Evolutionary conservation across 1,284 basidiomycete species (phyloP), one percentile per base, ranked within the genome.

Genomic region (Cryptococcus wingfieldii): DNA sequence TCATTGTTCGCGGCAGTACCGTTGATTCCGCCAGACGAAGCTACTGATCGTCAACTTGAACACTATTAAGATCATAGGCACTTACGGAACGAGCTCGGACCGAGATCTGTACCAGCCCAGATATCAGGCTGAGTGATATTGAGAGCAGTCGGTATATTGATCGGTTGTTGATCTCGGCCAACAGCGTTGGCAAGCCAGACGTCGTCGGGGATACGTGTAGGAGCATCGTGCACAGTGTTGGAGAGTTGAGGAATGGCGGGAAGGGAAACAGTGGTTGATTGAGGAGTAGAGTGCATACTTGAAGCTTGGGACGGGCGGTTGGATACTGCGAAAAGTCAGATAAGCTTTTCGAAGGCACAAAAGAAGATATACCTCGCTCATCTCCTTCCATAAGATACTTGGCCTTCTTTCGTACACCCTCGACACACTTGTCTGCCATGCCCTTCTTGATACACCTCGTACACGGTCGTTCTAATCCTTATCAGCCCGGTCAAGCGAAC

Each of bases 381-480:
- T 90, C 88, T 48, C 93, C 90, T 73, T 95, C 90, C 61, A 93
- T 80, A 16, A 96, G 83, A 76, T 98, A 98, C 74, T 98, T 98
- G 25, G 95, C 95, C 78, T 97, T 97, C 80, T 98, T 98, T 64
- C 95, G 84, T 63, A 90, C 88, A 0, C 95, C 95, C 71, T 98
- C 95, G 39, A 87, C 87, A 72, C 95, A 98, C 58, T 86, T 87
- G 56, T 86, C 84, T 6, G 86, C 87, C 67, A 95, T 86, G 16
- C 92, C 92, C 62, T 95, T 93, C 78, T 95, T 97, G 52, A 92
- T 82, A 72, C 95, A 98, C 47, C 95, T 85, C 65, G 89, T 87
- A 78, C 95, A 98, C 27, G 95, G 95, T 54, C 95, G 87, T 56
- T 89, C 92, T 96, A 5, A 12, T 9, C 27, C 5, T 19, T 28